phyloP scores from a whole-genome alignment of 2,329 filamentous ascomycete species.

The Catunica adiposa region DNA sequence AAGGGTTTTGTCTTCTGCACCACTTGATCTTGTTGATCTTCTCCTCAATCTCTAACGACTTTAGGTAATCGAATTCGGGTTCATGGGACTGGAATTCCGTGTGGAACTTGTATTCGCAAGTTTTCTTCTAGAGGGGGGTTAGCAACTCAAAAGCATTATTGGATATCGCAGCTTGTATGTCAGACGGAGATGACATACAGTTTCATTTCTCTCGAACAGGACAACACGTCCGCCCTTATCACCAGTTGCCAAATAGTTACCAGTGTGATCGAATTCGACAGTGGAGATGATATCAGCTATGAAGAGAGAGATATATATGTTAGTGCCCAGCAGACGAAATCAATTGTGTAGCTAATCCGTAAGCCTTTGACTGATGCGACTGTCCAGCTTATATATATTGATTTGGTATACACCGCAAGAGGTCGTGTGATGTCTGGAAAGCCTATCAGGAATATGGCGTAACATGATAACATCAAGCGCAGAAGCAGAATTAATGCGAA shows the following conservation, averaged over 20 bases:
- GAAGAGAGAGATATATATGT: conserved; percentile 2
- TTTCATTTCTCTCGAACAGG: conserved; percentile 86
- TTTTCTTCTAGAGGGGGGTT: conserved; percentile 66
- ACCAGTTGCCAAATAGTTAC: conserved; percentile 78
- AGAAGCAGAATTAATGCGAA: too few species aligned
- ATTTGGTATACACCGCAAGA: too few species aligned
- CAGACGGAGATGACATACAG: conserved; percentile 38
- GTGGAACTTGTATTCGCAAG: conserved; percentile 99
- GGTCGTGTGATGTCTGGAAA: too few species aligned
- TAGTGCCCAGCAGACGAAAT: background rate
- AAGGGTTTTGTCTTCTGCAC: conserved; percentile 95
- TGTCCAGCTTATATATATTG: too few species aligned
- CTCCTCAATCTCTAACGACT: conserved; percentile 98
- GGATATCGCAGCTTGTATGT: background rate
- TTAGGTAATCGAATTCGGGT: conserved; percentile 97
- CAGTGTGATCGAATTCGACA: conserved; percentile 79
- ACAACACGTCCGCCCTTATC: conserved; percentile 78
- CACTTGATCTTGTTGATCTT: conserved; percentile 99
- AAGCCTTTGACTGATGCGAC: too few species aligned
- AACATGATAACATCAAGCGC: too few species aligned
- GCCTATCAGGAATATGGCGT: too few species aligned
- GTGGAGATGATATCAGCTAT: conserved; percentile 81
- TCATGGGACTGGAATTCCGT: conserved; percentile 99
- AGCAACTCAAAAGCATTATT: conserved; percentile 17
- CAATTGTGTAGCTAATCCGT: too few species aligned